Conservation (phyloP, 768 basidiomycete species). For the Suillus ampliporus region DNA sequence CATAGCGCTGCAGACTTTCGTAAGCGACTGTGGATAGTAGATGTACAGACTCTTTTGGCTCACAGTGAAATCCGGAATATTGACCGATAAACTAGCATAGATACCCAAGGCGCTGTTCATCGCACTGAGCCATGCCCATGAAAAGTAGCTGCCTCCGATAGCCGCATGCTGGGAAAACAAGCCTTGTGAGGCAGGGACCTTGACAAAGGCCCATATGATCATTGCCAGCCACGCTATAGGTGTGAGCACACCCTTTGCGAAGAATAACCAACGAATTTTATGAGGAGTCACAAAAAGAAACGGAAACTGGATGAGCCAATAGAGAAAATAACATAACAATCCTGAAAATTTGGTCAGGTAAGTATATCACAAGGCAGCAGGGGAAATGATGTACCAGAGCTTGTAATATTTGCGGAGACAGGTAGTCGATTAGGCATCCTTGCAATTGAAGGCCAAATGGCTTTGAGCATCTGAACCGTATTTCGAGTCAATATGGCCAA, state of each 20-base stretch:
- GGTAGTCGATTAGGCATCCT: slow-evolving; percentile 70
- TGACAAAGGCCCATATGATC: slow-evolving; percentile 79
- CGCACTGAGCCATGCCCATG: slow-evolving; percentile 80
- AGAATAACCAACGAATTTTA: slow-evolving; percentile 78
- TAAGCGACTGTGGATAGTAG: slow-evolving; percentile 8
- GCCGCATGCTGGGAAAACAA: slow-evolving; percentile 58
- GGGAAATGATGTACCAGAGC: slow-evolving; percentile 47
- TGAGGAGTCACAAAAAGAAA: slow-evolving; percentile 80
- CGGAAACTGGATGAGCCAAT: slow-evolving; percentile 79
- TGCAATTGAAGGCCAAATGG: slow-evolving; percentile 80
- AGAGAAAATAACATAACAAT: slow-evolving; percentile 78
- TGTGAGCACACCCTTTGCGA: slow-evolving; percentile 67
- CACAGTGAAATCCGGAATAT: slow-evolving; percentile 85
- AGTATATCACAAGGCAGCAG: background rate
- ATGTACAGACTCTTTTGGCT: slow-evolving; percentile 9
- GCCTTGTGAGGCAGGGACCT: slow-evolving; percentile 64
- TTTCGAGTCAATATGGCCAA: background rate
- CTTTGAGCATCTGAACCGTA: slow-evolving; percentile 64
- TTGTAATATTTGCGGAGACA: slow-evolving; percentile 63
- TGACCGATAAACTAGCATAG: slow-evolving; percentile 75
- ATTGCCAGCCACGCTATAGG: slow-evolving; percentile 71
- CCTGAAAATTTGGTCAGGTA: slow-evolving; percentile 39
- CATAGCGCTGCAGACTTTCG: slow-evolving; percentile 60
- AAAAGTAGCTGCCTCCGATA: slow-evolving; percentile 58
- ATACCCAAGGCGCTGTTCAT: slow-evolving; percentile 80